A percentile compares a stretch with the other conserved stretches of the same genome.
Evolutionary conservation across 139 green algal species (phyloP).

Genomic region (Eudorina sp.): DNA sequence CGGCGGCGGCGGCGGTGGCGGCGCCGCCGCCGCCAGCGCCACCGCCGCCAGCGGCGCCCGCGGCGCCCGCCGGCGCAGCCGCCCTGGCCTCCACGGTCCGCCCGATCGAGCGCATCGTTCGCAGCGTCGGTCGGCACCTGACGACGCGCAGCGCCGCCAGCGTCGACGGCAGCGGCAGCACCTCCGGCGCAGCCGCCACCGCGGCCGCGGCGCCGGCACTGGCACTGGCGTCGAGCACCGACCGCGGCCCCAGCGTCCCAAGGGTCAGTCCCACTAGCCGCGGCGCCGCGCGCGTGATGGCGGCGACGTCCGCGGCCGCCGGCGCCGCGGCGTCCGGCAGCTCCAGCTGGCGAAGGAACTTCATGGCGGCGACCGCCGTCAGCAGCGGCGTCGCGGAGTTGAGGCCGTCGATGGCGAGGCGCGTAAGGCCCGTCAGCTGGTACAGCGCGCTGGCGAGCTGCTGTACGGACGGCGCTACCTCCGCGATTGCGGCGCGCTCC

Average conservation of each 20-base stretch:
- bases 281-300: background rate
- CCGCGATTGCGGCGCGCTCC: background rate
- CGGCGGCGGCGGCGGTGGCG: background rate
- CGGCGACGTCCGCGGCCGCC: background rate
- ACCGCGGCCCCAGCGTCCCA: background rate
- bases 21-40: background rate
- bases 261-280: constrained; percentile 1
- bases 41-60: background rate
- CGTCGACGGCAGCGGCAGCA: constrained; percentile 4
- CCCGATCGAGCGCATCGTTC: background rate
- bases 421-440: constrained; percentile 7
- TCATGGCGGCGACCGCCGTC: background rate
- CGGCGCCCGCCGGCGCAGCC: background rate
- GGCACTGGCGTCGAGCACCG: background rate
- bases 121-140: background rate
- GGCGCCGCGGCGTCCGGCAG: background rate
- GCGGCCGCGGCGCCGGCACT: background rate
- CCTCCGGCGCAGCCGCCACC: background rate
- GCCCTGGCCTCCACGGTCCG: background rate
- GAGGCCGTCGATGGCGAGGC: background rate
- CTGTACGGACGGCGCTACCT: background rate
- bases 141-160: background rate
- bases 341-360: background rate
- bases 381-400: background rate
- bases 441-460: constrained; percentile 3